These are phyloP conservation scores for Papiliotrema fonsecae DNA, from an alignment of 1,284 basidiomycete genomes.

Conservation along the genomic window DNA sequence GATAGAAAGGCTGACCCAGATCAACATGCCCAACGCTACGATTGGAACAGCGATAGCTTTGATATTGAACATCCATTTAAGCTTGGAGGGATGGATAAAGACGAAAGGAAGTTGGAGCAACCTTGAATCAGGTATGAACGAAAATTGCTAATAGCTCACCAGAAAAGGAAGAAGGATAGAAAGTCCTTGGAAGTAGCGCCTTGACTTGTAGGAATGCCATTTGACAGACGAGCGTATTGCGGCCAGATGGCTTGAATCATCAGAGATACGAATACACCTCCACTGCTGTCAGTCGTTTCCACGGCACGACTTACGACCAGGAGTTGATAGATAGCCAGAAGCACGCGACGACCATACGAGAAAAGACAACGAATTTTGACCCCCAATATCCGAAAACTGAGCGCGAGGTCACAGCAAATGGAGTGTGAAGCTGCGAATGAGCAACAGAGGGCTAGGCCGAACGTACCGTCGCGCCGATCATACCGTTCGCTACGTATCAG, in stretches of 20 bases:
- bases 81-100: conserved; percentile 67
- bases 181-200: conserved; percentile 61
- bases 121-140: conserved; percentile 3
- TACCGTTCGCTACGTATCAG: conserved; percentile 54
- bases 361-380: conserved; percentile 52
- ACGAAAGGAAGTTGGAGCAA: conserved; percentile 57
- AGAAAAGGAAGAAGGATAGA: conserved; percentile 69
- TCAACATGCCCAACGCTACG: conserved; percentile 65
- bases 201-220: conserved; percentile 57
- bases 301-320: conserved; percentile 30
- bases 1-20: conserved; percentile 54
- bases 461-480: conserved; percentile 61
- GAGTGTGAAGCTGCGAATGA: conserved; percentile 53
- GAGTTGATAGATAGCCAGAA: conserved; percentile 72
- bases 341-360: conserved; percentile 66
- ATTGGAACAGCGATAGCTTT: conserved; percentile 63
- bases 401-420: conserved; percentile 67
- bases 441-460: too few relatives aligned
- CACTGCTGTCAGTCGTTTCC: conserved; percentile 13
- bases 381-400: conserved; percentile 71
- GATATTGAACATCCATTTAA: conserved; percentile 65
- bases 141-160: conserved; percentile 58
- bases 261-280: conserved; percentile 42
- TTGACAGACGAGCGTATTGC: conserved; percentile 59
- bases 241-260: conserved; percentile 78